These are phyloP conservation scores for Nicotiana benthamiana DNA, from an alignment of 257 asterid species.

Conservation along the genomic window DNA sequence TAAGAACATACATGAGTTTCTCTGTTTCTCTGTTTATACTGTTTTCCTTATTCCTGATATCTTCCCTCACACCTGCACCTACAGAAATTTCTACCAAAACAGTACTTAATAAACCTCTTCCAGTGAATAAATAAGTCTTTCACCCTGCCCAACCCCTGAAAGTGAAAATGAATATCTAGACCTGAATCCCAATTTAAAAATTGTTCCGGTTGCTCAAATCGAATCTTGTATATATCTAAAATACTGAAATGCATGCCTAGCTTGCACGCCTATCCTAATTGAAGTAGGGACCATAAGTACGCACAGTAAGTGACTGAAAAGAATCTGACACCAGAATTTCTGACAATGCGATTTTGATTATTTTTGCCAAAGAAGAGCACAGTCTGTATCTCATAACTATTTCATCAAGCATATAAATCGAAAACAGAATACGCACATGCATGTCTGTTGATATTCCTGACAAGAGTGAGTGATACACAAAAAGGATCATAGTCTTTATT, in stretches of 20 bases:
- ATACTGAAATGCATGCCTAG: background rate
- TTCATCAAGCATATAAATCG: no score
- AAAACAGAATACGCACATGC: background rate
- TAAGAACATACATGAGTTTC: background rate
- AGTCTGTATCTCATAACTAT: background rate
- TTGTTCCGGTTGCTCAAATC: background rate
- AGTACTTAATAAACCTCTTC: background rate
- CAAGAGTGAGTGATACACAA: background rate
- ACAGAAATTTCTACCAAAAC: background rate
- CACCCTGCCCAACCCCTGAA: background rate
- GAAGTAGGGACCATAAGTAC: background rate
- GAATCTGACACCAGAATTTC: background rate
- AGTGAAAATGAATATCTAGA: background rate
- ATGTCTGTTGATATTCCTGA: background rate
- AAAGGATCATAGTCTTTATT: background rate
- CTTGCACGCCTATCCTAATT: background rate
- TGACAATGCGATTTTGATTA: background rate
- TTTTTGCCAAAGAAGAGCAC: background rate
- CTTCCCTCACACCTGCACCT: background rate
- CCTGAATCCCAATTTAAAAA: background rate
- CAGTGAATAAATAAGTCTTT: background rate
- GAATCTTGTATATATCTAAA: background rate
- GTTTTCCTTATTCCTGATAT: background rate
- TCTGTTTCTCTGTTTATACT: background rate
- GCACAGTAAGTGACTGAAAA: background rate